Evolutionary conservation across 1,284 basidiomycete genomes (phyloP).

Genomic region (Sanghuangporus baumii): DNA sequence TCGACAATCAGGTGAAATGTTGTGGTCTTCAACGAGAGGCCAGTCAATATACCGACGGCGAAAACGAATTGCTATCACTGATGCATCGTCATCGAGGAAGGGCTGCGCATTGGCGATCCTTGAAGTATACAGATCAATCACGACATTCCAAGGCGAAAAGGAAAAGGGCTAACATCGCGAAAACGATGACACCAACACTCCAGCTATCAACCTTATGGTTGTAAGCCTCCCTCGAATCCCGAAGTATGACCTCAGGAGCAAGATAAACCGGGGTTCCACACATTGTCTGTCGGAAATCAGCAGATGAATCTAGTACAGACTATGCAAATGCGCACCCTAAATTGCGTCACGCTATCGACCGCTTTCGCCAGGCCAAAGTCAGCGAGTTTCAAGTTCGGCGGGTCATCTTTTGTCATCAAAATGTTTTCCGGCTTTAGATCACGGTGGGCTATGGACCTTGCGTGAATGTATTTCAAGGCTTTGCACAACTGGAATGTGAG

Average conservation of each 20-base stretch:
- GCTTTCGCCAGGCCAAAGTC: constrained; percentile 93
- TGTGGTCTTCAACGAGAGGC: constrained; percentile 36
- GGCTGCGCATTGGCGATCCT: constrained; percentile 70
- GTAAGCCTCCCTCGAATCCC: constrained; percentile 64
- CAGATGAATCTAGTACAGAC: neutral
- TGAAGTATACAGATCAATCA: neutral
- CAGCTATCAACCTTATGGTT: constrained; percentile 85
- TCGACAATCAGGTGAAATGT: constrained; percentile 34
- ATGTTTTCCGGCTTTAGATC: constrained; percentile 93
- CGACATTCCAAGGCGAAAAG: neutral
- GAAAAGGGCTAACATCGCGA: constrained; percentile 58
- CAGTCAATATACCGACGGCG: constrained; percentile 57
- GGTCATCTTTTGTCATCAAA: constrained; percentile 58
- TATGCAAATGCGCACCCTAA: constrained; percentile 41
- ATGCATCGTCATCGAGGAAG: constrained; percentile 61
- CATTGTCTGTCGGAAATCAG: constrained; percentile 55
- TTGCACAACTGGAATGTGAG: neutral
- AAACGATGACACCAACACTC: constrained; percentile 91
- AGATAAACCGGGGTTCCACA: constrained; percentile 84
- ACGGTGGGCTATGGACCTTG: constrained; percentile 75
- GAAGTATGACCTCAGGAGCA: constrained; percentile 84
- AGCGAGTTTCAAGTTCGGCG: constrained; percentile 76
- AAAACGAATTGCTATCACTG: constrained; percentile 52
- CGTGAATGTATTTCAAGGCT: constrained; percentile 54
- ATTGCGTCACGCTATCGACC: constrained; percentile 68